Evolutionary conservation across 495 filamentous ascomycete genomes (phyloP), one percentile per base, ranked within the genome.

Genomic region (Clohesyomyces aquaticus): DNA sequence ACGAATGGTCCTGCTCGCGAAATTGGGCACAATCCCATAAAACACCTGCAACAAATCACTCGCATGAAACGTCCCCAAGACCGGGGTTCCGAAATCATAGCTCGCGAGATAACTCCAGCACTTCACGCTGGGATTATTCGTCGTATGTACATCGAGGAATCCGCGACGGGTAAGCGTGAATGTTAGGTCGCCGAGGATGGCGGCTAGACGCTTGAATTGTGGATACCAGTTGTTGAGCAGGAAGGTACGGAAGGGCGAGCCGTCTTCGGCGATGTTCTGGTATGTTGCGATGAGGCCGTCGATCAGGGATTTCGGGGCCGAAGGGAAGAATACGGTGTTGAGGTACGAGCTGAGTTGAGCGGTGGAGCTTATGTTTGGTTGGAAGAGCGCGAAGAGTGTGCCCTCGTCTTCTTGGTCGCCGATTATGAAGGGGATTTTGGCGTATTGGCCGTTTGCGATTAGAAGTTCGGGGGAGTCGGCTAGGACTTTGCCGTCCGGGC

Each of bases 51-150:
- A 56, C 6, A 91, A 63, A 62, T 91, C 89, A 14, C 77, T 81
- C 21, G 77, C 86, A 73, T 91, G 89, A 76, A 88, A 89, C 0
- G 88, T 91, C 11, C 89, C 89, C 0, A 91, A 68, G 47, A 91
- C 77, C 0, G 88, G 86, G 0, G 85, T 87, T 18, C 86, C 87
- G 61, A 83, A 83, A 76, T 87, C 74, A 73, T 90, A 91, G 6
- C 84, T 82, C 1, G 83, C 70, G 0, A 91, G 79, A 73, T 92
- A 92, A 1, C 87, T 90, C 88, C 88, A 92, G 14, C 75, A 75
- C 0, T 82, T 82, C 1, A 90, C 82, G 27, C 77, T 58, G 0
- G 86, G 83, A 27, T 83, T 81, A 23, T 73, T 77, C 2, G 76
- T 42, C 0, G 55, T 48, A 1, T 80, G 69, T 1, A 52, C 32